Base-by-base conservation (phyloP, 495 filamentous ascomycete genomes). In the Tirmania nivea region DNA sequence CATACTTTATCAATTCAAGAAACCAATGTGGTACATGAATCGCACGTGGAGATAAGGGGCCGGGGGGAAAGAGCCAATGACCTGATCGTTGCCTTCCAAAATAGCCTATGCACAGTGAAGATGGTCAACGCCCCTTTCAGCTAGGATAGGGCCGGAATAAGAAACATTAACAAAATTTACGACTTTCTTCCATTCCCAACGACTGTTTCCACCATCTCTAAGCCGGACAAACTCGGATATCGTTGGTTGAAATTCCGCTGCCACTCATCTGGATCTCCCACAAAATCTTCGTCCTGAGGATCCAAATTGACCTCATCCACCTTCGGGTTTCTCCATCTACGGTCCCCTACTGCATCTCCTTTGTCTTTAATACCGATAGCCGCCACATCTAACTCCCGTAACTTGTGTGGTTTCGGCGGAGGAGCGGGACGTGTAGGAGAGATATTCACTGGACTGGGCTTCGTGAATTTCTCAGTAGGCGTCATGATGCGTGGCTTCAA, bases 211-310 rank as follows among this genome's bases (percentile, higher is more conserved):
- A 63, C 61, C 61, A 64, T 60, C 50, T 64, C 62, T 4, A 45
- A 45, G 6, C 79, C 77, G 4, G 74, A 75, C 12, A 85, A 69
- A 56, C 74, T 80, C 10, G 81, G 81, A 64, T 80, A 85, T 35
- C 78, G 71, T 58, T 76, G 76, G 59, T 74, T 80, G 60, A 85
- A 85, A 57, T 73, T 78, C 34, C 64, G 67, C 60, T 84, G 78
- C 77, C 78, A 81, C 56, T 83, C 81, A 4, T 80, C 77, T 58
- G 39, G 34, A 21, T 62, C 60, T 3, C 53, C 25, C 34, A 61
- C 50, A 17, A 62, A 55, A 19, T 56, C 39, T 7, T 57, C 64
- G 14, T 56, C 61, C 20, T 55, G 52, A 9, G 48, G 54, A 50
- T 51, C 60, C 48, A 50, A 54, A 35, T 57, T 54, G 34, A 53